Evolutionary conservation across 495 filamentous ascomycete species (phyloP).

Genomic region (Aspergillus taichungensis): DNA sequence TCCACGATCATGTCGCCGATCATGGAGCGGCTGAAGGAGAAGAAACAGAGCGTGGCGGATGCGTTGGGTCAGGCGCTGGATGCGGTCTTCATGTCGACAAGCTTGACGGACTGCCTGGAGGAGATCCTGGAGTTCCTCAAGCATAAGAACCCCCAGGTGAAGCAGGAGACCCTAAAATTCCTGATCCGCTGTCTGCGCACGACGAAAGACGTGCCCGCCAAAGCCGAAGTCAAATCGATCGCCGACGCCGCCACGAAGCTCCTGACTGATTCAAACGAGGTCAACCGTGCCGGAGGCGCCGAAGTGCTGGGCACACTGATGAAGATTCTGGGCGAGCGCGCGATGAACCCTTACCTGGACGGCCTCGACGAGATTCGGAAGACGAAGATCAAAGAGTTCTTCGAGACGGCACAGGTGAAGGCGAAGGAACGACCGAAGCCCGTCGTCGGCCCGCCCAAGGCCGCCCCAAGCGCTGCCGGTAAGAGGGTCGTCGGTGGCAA

Average conservation of each 20-base stretch:
- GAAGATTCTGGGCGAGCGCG: slow-evolving; percentile 96
- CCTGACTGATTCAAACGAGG: slow-evolving; percentile 79
- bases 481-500: slow-evolving; percentile 42
- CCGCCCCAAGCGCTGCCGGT: slow-evolving; percentile 30
- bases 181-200: slow-evolving; percentile 79
- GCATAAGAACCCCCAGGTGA: slow-evolving; percentile 96
- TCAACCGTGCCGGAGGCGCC: slow-evolving; percentile 74
- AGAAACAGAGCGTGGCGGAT: slow-evolving; percentile 85
- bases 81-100: slow-evolving; percentile 72
- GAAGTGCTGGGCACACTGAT: slow-evolving; percentile 91
- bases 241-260: slow-evolving; percentile 82
- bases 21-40: slow-evolving; percentile 92
- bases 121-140: slow-evolving; percentile 78
- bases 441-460: slow-evolving; percentile 54
- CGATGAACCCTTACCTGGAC: slow-evolving; percentile 94
- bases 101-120: slow-evolving; percentile 74
- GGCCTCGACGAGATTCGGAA: slow-evolving; percentile 93
- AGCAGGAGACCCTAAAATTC: slow-evolving; percentile 87
- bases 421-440: slow-evolving; percentile 95
- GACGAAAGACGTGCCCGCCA: slow-evolving; percentile 72
- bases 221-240: slow-evolving; percentile 74
- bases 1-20: slow-evolving; percentile 73
- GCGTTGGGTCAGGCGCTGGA: slow-evolving; percentile 79
- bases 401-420: slow-evolving; percentile 85
- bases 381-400: slow-evolving; percentile 92